These are phyloP conservation scores for Spinacia oleracea DNA, from an alignment of 179 eudicot genomes.

Conservation along the genomic window DNA sequence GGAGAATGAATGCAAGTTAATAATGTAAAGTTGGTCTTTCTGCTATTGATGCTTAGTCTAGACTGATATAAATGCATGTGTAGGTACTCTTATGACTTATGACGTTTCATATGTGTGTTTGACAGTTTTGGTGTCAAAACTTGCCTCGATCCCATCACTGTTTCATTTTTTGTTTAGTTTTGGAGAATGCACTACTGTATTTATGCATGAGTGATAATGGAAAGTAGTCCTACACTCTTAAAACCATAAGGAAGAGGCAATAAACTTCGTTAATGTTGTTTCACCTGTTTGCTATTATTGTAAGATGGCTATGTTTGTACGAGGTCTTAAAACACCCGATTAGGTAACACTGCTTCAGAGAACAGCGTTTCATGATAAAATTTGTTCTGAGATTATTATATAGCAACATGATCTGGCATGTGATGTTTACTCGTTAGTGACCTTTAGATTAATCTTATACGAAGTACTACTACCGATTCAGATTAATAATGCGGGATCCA, in stretches of 20 bases:
- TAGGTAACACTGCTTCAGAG: neutral
- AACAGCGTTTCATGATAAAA: neutral
- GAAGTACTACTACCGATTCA: slow-evolving; percentile 60
- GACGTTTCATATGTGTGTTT: neutral
- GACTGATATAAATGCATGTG: neutral
- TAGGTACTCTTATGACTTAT: neutral
- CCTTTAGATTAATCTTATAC: slow-evolving; percentile 31
- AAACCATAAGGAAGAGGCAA: neutral
- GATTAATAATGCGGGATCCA: slow-evolving; percentile 99
- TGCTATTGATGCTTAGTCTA: neutral
- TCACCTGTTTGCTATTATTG: neutral
- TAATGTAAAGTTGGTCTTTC: neutral
- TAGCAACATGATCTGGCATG: neutral
- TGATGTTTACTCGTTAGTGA: slow-evolving; percentile 1
- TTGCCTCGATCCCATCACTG: neutral
- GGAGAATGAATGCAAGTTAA: neutral
- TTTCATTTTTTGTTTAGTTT: neutral
- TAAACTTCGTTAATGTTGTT: neutral
- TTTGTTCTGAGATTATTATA: neutral
- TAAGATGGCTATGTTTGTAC: neutral
- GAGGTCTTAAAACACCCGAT: neutral
- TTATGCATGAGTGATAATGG: neutral
- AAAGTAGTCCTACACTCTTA: neutral
- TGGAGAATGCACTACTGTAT: neutral
- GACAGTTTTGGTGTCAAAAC: neutral